Conservation (phyloP, 441 rosid species). For the Populus hybrid region DNA sequence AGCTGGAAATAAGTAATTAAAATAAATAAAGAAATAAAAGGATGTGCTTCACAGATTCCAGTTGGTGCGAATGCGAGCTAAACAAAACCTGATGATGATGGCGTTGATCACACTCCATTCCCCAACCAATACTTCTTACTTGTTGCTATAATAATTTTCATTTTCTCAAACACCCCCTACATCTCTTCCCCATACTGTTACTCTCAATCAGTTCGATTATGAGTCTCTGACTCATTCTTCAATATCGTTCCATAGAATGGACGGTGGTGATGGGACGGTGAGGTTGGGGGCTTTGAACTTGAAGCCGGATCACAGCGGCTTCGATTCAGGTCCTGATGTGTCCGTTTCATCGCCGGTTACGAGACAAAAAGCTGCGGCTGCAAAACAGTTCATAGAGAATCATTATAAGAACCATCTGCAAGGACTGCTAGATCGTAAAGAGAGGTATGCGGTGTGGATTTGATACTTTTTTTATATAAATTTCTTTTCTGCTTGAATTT, state of each 20-base stretch:
- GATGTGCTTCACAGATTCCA: neutral
- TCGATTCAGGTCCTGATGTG: slow-evolving; percentile 61
- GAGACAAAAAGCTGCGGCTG: slow-evolving; percentile 93
- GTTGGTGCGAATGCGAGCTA: neutral
- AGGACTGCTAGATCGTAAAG: slow-evolving; percentile 89
- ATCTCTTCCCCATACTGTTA: slow-evolving; percentile 39
- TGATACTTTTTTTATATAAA: neutral
- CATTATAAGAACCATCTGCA: slow-evolving; percentile 86
- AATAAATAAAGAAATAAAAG: neutral
- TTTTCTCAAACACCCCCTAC: slow-evolving; percentile 33
- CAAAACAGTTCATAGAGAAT: slow-evolving; percentile 95
- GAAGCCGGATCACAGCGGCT: slow-evolving; percentile 50
- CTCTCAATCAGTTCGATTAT: slow-evolving; percentile 6
- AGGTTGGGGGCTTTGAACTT: slow-evolving; percentile 60
- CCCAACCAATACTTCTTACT: neutral
- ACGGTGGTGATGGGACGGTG: slow-evolving; percentile 72
- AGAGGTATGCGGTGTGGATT: slow-evolving; percentile 42
- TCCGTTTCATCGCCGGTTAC: slow-evolving; percentile 93
- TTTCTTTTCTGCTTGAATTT: neutral
- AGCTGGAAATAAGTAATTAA: neutral
- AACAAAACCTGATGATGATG: neutral
- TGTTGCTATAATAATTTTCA: neutral
- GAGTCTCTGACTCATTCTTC: slow-evolving; percentile 15
- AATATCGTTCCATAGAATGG: slow-evolving; percentile 35
- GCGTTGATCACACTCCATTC: neutral